A percentile compares a stretch with the other conserved stretches of the same genome.
Evolutionary conservation across 225 moss, liverwort and hornwort species (phyloP).

Genomic region (Climacium dendroides): DNA sequence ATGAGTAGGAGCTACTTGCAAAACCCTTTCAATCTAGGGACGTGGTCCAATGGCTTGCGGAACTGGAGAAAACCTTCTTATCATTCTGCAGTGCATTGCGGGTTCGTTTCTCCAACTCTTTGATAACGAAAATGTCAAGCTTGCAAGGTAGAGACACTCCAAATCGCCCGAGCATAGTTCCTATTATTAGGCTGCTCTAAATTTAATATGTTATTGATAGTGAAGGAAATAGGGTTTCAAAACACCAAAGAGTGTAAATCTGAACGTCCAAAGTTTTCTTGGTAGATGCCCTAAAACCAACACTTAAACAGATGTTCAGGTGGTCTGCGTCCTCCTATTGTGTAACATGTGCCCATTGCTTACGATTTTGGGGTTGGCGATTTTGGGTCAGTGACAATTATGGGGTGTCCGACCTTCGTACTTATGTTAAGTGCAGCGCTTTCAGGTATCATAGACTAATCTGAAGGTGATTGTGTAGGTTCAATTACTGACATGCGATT

Average conservation of each 20-base stretch:
- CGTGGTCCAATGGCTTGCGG: background rate
- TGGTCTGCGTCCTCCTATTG: background rate
- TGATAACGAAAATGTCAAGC: background rate
- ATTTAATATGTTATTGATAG: background rate
- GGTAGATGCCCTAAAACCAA: background rate
- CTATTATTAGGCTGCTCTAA: background rate
- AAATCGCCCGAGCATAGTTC: background rate
- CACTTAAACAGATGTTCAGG: background rate
- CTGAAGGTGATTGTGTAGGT: background rate
- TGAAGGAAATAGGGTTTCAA: background rate
- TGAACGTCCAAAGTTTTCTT: background rate
- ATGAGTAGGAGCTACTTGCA: slow-evolving; percentile 2
- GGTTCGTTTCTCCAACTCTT: background rate
- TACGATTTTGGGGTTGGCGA: background rate
- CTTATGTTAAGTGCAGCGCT: background rate
- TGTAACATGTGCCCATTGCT: background rate
- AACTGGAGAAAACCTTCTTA: background rate
- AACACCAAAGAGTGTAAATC: background rate
- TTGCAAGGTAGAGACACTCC: background rate
- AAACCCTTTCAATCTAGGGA: background rate
- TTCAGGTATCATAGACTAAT: background rate
- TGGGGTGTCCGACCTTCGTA: background rate
- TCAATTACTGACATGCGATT: background rate
- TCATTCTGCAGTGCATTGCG: background rate
- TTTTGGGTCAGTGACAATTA: background rate